Evolutionary conservation across 108 stramenopile species (phyloP).

Genomic region (Cyclotella choctawhatcheeana): DNA sequence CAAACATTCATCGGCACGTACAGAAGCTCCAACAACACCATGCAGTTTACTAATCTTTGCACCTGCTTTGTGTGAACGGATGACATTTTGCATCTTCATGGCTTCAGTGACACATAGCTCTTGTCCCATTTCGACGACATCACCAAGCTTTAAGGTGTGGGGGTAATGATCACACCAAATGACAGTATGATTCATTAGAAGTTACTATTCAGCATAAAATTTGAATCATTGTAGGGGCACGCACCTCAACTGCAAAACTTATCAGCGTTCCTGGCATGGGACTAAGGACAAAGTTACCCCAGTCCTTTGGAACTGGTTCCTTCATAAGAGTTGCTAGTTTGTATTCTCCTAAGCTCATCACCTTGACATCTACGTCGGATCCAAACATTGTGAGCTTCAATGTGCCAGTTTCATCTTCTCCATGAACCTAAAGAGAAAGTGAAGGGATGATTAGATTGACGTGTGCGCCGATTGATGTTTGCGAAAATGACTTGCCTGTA

Average conservation of each 20-base stretch:
- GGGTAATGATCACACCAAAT: neutral
- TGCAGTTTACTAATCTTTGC: slow-evolving; percentile 65
- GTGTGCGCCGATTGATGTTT: neutral
- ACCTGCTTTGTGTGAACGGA: slow-evolving; percentile 82
- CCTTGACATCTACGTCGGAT: slow-evolving; percentile 61
- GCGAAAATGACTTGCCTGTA: slow-evolving; percentile 52
- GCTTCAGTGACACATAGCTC: slow-evolving; percentile 96
- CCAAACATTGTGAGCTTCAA: slow-evolving; percentile 69
- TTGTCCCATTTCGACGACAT: slow-evolving; percentile 91
- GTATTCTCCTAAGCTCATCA: slow-evolving; percentile 85
- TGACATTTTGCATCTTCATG: slow-evolving; percentile 99
- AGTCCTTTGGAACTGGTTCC: slow-evolving; percentile 70
- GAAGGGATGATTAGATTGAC: neutral
- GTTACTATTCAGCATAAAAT: neutral
- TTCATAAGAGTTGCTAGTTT: slow-evolving; percentile 80
- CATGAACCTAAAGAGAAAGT: slow-evolving; percentile 43
- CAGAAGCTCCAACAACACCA: slow-evolving; percentile 68
- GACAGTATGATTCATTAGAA: too few relatives aligned
- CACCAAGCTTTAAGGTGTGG: slow-evolving; percentile 64
- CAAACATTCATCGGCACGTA: slow-evolving; percentile 83
- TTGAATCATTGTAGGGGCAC: too few relatives aligned
- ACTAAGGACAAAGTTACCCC: slow-evolving; percentile 74
- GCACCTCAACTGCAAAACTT: slow-evolving; percentile 63
- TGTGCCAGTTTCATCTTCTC: slow-evolving; percentile 51
- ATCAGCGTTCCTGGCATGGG: slow-evolving; percentile 98